phyloP scores from a whole-genome alignment of 371 early-diverging fungal species.

The Mucor lusitanicus region DNA sequence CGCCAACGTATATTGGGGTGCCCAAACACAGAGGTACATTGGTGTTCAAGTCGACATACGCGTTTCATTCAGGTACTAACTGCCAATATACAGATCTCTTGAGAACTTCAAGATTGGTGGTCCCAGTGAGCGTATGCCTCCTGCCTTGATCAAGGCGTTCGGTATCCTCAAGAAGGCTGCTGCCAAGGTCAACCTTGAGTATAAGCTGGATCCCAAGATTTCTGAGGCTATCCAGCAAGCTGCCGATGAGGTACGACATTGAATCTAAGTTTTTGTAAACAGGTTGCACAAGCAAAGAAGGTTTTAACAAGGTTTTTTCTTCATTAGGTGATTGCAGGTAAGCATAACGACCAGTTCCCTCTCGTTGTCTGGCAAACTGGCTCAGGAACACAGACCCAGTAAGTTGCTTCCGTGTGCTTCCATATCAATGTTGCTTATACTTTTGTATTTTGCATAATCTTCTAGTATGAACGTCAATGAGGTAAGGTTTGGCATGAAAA shows the following conservation, averaged over 20 bases:
- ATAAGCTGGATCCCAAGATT: conserved; percentile 75
- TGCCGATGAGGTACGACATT: conserved; percentile 65
- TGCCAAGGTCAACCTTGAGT: conserved; percentile 88
- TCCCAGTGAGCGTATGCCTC: conserved; percentile 90
- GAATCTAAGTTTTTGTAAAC: not conserved
- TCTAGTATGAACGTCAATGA: conserved; percentile 87
- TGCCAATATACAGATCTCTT: conserved; percentile 56
- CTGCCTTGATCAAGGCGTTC: conserved; percentile 89
- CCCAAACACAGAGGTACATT: conserved; percentile 90
- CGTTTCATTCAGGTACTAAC: not conserved
- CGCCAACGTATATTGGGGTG: conserved; percentile 93
- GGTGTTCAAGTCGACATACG: not conserved
- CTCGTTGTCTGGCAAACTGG: conserved; percentile 97
- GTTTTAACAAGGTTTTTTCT: not conserved
- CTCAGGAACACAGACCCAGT: conserved; percentile 96
- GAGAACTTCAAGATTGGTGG: conserved; percentile 98
- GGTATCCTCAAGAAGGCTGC: conserved; percentile 93
- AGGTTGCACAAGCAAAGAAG: not conserved
- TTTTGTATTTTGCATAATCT: not conserved
- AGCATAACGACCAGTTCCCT: conserved; percentile 90
- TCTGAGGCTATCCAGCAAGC: conserved; percentile 88
- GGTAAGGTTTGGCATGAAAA: conserved; percentile 19
- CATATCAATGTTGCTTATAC: not conserved
- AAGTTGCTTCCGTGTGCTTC: conserved; percentile 8
- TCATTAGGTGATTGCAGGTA: conserved; percentile 80